These are phyloP conservation scores for Brassica rapa DNA, from an alignment of 345 rosid genomes.

Conservation along the genomic window DNA sequence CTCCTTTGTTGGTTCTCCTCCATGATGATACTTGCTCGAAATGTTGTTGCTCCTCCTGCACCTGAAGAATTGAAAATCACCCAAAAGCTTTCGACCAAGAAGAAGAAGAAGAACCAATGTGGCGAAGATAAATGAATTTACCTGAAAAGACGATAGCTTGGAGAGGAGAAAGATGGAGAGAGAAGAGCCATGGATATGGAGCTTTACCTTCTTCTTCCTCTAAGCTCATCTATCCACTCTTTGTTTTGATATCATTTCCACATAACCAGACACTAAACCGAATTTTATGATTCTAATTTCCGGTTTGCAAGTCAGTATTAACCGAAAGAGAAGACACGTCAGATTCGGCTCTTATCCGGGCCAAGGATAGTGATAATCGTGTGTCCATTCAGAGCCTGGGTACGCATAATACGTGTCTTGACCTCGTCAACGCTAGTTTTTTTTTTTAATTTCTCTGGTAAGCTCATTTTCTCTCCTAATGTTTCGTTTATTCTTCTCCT, in stretches of 20 bases:
- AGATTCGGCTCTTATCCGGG: slow-evolving; percentile 6
- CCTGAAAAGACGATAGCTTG: slow-evolving; percentile 43
- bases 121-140: not conserved
- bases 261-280: not conserved
- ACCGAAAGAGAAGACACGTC: not conserved
- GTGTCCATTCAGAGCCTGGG: not conserved
- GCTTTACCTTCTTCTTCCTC: slow-evolving; percentile 6
- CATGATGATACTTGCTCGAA: slow-evolving; percentile 47
- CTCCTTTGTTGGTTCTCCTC: slow-evolving; percentile 32
- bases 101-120: not conserved
- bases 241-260: not conserved
- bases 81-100: not conserved
- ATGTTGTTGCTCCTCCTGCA: slow-evolving; percentile 38
- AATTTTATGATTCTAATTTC: not conserved
- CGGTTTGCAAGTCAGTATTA: not conserved
- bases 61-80: slow-evolving; percentile 32
- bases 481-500: slow-evolving; percentile 17
- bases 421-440: slow-evolving; percentile 32
- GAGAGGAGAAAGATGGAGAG: slow-evolving; percentile 44
- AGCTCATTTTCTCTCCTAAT: slow-evolving; percentile 14
- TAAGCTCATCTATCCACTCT: slow-evolving; percentile 47
- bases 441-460: slow-evolving; percentile 30
- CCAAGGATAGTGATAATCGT: not conserved
- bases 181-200: slow-evolving; percentile 49
- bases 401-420: not conserved